These are phyloP conservation scores for Backusella mclennaniae DNA, from an alignment of 192 early-diverging fungal species.

Conservation along the genomic window DNA sequence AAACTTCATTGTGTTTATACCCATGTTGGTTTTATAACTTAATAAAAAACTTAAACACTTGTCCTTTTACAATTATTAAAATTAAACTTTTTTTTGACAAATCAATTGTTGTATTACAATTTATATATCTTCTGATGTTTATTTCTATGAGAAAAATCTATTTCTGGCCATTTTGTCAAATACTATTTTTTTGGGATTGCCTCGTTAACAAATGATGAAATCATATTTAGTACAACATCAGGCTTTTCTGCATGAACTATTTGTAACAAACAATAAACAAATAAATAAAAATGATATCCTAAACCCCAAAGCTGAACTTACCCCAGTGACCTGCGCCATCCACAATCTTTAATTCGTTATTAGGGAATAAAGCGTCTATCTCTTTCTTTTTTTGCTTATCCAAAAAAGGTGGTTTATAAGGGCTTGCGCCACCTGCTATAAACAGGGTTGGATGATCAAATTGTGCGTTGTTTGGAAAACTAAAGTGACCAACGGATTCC, in stretches of 20 bases:
- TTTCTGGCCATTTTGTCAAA: not conserved
- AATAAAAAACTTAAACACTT: not conserved
- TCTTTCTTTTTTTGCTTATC: constrained; percentile 34
- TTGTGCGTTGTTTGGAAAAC: constrained; percentile 26
- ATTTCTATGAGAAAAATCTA: not conserved
- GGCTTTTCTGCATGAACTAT: constrained; percentile 10
- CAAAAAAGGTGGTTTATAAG: constrained; percentile 59
- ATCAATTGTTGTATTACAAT: not conserved
- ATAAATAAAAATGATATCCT: not conserved
- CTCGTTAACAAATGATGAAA: not conserved
- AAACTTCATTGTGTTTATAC: not conserved
- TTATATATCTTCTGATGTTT: not conserved
- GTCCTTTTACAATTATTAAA: not conserved
- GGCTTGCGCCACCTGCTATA: constrained; percentile 70
- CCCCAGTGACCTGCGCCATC: constrained; percentile 90
- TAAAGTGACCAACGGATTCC: constrained; percentile 49
- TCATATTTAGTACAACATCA: constrained; percentile 4
- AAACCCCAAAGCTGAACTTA: constrained; percentile 23
- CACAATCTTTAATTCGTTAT: constrained; percentile 58
- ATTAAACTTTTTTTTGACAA: not conserved
- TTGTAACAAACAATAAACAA: not conserved
- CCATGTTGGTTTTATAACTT: not conserved
- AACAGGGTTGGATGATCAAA: constrained; percentile 75
- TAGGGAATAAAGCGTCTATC: constrained; percentile 75
- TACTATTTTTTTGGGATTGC: not conserved